Evolutionary conservation across 345 rosid species (phyloP).

Genomic region (Melaleuca alternifolia): DNA sequence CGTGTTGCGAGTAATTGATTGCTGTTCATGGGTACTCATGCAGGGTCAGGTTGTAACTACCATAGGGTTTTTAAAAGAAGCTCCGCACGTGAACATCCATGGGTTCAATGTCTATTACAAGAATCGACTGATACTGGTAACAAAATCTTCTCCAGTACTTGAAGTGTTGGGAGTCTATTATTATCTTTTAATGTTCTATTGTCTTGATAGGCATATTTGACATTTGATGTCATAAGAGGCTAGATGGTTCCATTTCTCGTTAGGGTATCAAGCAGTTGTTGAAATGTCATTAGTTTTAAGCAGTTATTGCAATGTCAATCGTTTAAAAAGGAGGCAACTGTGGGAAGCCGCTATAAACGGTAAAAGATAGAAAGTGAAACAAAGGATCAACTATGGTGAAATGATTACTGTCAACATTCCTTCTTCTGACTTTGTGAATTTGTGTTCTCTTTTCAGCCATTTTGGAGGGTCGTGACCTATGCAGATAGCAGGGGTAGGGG

Average conservation of each 20-base stretch:
- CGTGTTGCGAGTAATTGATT: not conserved
- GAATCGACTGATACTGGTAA: constrained; percentile 84
- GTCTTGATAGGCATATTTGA: not conserved
- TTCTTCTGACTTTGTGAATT: not conserved
- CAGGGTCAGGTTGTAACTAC: constrained; percentile 77
- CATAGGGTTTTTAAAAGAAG: constrained; percentile 87
- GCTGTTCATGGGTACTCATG: constrained; percentile 1
- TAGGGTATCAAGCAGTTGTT: not conserved
- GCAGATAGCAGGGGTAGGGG: constrained; percentile 63
- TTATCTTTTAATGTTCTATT: not conserved
- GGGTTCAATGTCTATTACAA: constrained; percentile 90
- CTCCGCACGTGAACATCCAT: constrained; percentile 60
- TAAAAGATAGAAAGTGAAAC: not conserved
- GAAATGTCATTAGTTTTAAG: not conserved
- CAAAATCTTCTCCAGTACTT: not conserved
- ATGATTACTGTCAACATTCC: not conserved
- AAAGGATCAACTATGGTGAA: not conserved
- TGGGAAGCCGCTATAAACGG: not conserved
- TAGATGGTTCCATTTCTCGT: not conserved
- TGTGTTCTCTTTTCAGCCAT: constrained; percentile 49
- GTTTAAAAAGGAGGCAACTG: not conserved
- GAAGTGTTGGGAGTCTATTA: not conserved
- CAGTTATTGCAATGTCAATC: not conserved
- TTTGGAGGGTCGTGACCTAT: constrained; percentile 62
- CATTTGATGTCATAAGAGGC: not conserved